Percentiles rank a stretch among this genome's conserved stretches.
These are phyloP conservation scores for Diaporthe capsici DNA, from an alignment of 2,329 filamentous ascomycete genomes.

Conservation along the genomic window DNA sequence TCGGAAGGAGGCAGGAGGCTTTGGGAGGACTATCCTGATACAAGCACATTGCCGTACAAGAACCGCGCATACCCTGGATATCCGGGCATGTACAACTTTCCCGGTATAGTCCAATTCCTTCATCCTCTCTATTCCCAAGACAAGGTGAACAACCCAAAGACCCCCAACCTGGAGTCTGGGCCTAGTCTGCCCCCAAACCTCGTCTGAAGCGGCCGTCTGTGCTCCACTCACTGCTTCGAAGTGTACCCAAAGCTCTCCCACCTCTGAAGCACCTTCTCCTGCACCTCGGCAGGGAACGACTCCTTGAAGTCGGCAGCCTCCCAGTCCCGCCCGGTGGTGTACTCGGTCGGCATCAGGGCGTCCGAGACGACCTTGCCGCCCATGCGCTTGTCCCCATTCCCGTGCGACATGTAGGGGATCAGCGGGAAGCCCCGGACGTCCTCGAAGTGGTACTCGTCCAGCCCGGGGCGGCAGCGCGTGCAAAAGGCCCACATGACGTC, in stretches of 20 bases:
- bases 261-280: conserved; percentile 54
- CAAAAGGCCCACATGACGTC: conserved; percentile 65
- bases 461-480: conserved; percentile 60
- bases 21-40: too few relatives aligned
- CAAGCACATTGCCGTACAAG: too few relatives aligned
- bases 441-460: conserved; percentile 61
- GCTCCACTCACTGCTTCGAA: background rate
- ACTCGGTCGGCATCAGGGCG: conserved; percentile 58
- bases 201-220: too few relatives aligned
- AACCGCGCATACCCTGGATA: too few relatives aligned
- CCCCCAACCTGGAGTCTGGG: too few relatives aligned
- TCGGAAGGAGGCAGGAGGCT: too few relatives aligned
- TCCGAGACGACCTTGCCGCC: conserved; percentile 64
- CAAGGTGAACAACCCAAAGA: too few relatives aligned
- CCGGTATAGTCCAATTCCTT: too few relatives aligned
- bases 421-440: conserved; percentile 59
- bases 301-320: conserved; percentile 51
- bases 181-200: too few relatives aligned
- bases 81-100: too few relatives aligned
- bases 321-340: conserved; percentile 53
- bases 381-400: conserved; percentile 47
- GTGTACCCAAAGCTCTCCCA: conserved; percentile 53
- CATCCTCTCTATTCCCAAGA: too few relatives aligned
- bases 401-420: conserved; percentile 63
- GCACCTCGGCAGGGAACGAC: conserved; percentile 55